Conservation (phyloP, 495 filamentous ascomycete species). For the Tuber microsphaerosporum region DNA sequence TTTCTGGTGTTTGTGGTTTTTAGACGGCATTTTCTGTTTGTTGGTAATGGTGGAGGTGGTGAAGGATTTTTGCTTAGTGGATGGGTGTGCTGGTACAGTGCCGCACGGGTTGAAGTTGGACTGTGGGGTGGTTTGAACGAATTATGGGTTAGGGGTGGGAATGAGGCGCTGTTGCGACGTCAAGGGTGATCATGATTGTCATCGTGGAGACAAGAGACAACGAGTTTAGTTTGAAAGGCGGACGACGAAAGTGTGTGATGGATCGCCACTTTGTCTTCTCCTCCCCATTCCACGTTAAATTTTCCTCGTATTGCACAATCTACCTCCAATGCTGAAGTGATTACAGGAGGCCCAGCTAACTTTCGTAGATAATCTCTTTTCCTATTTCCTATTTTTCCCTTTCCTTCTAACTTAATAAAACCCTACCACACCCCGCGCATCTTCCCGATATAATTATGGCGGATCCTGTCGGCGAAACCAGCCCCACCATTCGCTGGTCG, state of each 20-base stretch:
- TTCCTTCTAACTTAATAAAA: background rate
- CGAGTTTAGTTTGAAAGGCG: background rate
- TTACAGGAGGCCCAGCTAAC: background rate
- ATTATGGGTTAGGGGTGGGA: background rate
- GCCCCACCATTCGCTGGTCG: slow-evolving; percentile 62
- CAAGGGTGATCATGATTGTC: background rate
- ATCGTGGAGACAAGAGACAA: background rate
- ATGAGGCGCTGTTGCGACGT: background rate
- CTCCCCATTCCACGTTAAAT: background rate
- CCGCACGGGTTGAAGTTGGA: background rate
- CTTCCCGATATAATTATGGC: background rate
- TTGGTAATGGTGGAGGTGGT: slow-evolving; percentile 22
- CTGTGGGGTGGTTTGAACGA: background rate
- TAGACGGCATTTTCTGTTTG: slow-evolving; percentile 33
- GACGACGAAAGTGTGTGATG: background rate
- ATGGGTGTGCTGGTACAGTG: background rate
- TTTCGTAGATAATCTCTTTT: slow-evolving; percentile 1
- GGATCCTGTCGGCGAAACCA: slow-evolving; percentile 17
- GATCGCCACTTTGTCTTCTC: background rate
- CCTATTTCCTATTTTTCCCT: background rate
- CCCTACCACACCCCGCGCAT: background rate
- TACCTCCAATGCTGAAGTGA: background rate
- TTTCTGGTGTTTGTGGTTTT: slow-evolving; percentile 43
- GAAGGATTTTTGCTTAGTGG: slow-evolving; percentile 9
- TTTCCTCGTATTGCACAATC: background rate